Percentiles rank a stretch among this genome's conserved stretches.
phyloP scores from a whole-genome alignment of 2,329 filamentous ascomycete genomes.

The Aspergillus neoniger region DNA sequence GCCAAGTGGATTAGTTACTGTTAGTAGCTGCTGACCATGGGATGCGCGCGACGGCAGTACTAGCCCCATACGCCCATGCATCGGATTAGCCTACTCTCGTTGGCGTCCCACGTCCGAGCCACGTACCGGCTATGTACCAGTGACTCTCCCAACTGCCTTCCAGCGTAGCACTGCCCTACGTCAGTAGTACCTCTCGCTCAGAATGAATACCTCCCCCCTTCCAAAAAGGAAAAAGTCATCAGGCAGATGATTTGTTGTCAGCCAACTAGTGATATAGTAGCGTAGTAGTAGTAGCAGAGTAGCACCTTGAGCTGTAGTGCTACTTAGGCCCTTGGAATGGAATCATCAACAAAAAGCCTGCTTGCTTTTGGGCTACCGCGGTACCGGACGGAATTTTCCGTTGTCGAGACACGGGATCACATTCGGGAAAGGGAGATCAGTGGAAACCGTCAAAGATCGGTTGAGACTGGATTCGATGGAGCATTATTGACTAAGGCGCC shows the following conservation, averaged over 20 bases:
- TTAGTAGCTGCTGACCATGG: neutral
- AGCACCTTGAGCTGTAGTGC: no score
- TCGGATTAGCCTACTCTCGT: neutral
- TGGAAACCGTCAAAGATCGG: slow-evolving; percentile 27
- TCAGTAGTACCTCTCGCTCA: neutral
- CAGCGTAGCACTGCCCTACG: slow-evolving; percentile 1
- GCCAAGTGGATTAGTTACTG: no score
- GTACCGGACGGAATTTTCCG: slow-evolving; percentile 23
- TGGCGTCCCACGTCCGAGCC: neutral
- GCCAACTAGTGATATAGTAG: neutral
- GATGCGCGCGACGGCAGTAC: neutral
- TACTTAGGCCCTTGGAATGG: no score
- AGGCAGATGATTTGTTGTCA: neutral
- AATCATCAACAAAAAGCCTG: no score
- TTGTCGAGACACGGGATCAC: slow-evolving; percentile 22
- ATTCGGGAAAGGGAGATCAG: slow-evolving; percentile 28
- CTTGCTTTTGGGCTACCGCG: slow-evolving; percentile 14
- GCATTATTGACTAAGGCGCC: slow-evolving; percentile 11
- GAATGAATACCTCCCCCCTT: no score
- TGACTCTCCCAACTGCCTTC: neutral
- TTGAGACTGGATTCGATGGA: slow-evolving; percentile 10
- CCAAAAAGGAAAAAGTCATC: neutral
- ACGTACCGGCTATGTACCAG: neutral
- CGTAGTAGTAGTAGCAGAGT: neutral
- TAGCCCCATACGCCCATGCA: slow-evolving; percentile 3